These are phyloP conservation scores for Nemania sp. DNA, from an alignment of 2,329 filamentous ascomycete genomes.

Conservation along the genomic window DNA sequence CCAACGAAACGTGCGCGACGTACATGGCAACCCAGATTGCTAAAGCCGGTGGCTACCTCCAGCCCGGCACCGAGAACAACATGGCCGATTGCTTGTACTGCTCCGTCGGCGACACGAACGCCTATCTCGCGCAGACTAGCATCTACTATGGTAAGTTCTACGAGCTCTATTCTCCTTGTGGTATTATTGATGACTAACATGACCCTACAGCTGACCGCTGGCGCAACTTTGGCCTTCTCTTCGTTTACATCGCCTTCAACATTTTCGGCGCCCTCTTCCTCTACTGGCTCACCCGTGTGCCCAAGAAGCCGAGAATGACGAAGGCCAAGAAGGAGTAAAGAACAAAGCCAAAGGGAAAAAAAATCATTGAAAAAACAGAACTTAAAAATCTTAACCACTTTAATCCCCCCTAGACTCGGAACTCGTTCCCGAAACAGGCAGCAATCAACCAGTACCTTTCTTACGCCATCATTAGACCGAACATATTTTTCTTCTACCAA, in stretches of 20 bases:
- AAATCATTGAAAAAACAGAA: neutral
- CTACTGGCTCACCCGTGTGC: constrained; percentile 64
- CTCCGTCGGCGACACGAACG: constrained; percentile 53
- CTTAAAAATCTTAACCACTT: neutral
- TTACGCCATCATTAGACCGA: constrained; percentile 13
- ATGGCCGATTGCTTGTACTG: constrained; percentile 61
- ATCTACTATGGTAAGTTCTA: constrained; percentile 56
- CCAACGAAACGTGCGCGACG: constrained; percentile 63
- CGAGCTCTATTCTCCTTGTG: neutral
- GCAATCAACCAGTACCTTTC: constrained; percentile 7
- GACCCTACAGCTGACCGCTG: constrained; percentile 57
- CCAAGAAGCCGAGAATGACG: constrained; percentile 53
- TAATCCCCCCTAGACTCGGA: neutral
- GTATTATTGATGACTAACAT: constrained; percentile 31
- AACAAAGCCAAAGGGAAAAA: constrained; percentile 23
- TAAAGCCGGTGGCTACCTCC: constrained; percentile 57
- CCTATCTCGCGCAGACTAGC: constrained; percentile 53
- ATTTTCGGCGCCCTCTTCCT: constrained; percentile 62
- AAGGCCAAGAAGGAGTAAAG: constrained; percentile 47
- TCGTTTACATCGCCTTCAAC: constrained; percentile 68
- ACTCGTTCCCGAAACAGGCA: constrained; percentile 6
- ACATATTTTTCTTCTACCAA: constrained; percentile 10
- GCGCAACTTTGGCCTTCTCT: constrained; percentile 69
- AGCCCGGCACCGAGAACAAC: constrained; percentile 55
- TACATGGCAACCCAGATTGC: constrained; percentile 66